Base-by-base conservation (phyloP, 345 rosid species). In the Corchorus olitorius region DNA sequence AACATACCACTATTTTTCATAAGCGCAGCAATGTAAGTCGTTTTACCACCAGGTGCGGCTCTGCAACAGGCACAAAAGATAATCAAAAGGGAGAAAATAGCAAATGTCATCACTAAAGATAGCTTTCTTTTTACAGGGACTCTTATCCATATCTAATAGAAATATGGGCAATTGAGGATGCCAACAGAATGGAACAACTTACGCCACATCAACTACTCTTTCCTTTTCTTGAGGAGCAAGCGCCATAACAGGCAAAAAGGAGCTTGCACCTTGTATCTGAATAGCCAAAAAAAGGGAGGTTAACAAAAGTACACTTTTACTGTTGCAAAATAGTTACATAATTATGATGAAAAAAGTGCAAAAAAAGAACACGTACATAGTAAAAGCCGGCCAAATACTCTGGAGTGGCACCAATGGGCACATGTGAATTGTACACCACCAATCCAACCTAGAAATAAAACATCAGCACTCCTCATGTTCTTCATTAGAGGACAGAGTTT, bases 221-320 rank as follows among this genome's bases (percentile, higher is more conserved):
- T 96, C 99, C 75, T 89, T 93, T 77, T 96, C 99, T 80, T 88
- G 91, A 72, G 99, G 98, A 62, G 98, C 99, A 83, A 96, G 98
- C 77, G 98, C 97, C 99, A 96, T 93, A 74, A 96, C 97, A 41
- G 98, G 97, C 89, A 96, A 83, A 84, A 96, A 92, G 1, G 98
- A 96, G 85, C 97, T 96, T 43, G 99, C 94, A 80, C 98, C 89
- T 90, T 96, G 99, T 75, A 91, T 87, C 99, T 96, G 88, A 27
- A 46, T 22, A 75, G 74, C 37, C 63, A 71, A 70, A 41, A 41
- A 68, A 78, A 62, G 14, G 15, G 55, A 16, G n/a, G 63, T 76
- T 43, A 70, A 53, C 5, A 72, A 69, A 53, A 67, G 22, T 67
- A 53, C 20, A 41, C 76, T 46, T 65, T 52, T 43, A 35, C 12